Base-by-base conservation (phyloP, 306 rosid genomes). In the Hippophae tibetana region DNA sequence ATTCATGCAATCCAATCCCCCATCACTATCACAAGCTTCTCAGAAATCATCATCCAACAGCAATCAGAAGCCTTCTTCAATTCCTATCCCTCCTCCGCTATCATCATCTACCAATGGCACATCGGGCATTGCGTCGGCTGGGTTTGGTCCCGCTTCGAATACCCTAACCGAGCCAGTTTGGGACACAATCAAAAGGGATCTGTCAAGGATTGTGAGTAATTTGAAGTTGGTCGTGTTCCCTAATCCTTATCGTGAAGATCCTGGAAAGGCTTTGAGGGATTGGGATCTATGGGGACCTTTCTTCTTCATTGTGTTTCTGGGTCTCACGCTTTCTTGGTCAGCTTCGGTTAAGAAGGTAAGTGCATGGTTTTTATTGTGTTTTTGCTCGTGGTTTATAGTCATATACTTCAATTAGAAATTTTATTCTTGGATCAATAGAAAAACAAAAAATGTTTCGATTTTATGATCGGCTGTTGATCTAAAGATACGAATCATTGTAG, bases 271-370 rank as follows among this genome's bases (percentile, higher is more conserved):
- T 5, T 57, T 92, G 58, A 62, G 96, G 63, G 99, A 92, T 80
- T 92, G 99, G 99, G 99, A 92, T 84, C 96, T 92, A 0, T 86
- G 99, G 99, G 99, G 97, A 0, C 99, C 99, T 0, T 93, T 93
- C 85, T 93, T 93, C 83, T 93, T 93, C 79, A 93, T 93, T 56
- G 95, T 93, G 43, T 93, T 88, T 61, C 76, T 93, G 7, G 99
- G 99, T 42, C 99, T 93, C 13, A 69, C 73, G 51, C 84, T 93
- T 38, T 93, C 99, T 3, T 88, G 99, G 99, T 86, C 99, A 58
- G 97, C 99, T 0, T 93, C 99, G 58, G 97, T 93, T 57, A 88
- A 86, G 70, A 93, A 93, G 97, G 99, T 92, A 10, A 57, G 67
- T 31, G 12, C 47, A 9, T 52, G 25, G 18, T 10, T 57, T 31